These are phyloP conservation scores for Papiliotrema nemorosa DNA, from an alignment of 1,284 basidiomycete genomes.

Conservation along the genomic window DNA sequence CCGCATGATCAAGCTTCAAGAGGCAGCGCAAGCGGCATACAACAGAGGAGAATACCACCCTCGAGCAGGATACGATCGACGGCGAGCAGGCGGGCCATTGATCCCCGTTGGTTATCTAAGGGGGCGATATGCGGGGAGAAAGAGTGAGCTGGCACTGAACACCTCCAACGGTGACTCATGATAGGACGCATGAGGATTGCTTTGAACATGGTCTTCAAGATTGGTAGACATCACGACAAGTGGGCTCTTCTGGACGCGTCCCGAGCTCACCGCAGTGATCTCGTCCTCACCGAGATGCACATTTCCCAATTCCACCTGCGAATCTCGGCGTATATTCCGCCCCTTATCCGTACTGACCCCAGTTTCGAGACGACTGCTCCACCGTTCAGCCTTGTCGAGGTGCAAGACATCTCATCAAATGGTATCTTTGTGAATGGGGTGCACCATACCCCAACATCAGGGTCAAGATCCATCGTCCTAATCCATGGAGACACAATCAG, in stretches of 20 bases:
- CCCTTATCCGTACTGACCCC: not conserved
- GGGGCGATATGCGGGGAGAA: not conserved
- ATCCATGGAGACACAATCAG: not conserved
- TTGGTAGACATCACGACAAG: not conserved
- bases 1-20: too few relatives aligned
- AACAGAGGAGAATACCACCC: too few relatives aligned
- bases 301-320: not conserved
- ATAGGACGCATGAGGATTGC: not conserved
- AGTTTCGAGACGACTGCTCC: conserved; percentile 16
- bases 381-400: conserved; percentile 10
- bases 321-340: too few relatives aligned
- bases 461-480: not conserved
- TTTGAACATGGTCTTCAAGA: not conserved
- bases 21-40: too few relatives aligned
- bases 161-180: too few relatives aligned
- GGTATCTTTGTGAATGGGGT: conserved; percentile 53
- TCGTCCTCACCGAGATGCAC: not conserved
- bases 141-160: too few relatives aligned
- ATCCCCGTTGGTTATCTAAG: not conserved
- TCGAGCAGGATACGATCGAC: too few relatives aligned
- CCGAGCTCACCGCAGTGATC: not conserved
- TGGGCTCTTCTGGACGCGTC: not conserved
- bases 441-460: not conserved
- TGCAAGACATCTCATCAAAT: conserved; percentile 71
- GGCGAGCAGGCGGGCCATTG: too few relatives aligned